A percentile compares a stretch with the other conserved stretches of the same genome.
phyloP scores from a whole-genome alignment of 1,139 yeast genomes.

The Hanseniaspora uvarum region DNA sequence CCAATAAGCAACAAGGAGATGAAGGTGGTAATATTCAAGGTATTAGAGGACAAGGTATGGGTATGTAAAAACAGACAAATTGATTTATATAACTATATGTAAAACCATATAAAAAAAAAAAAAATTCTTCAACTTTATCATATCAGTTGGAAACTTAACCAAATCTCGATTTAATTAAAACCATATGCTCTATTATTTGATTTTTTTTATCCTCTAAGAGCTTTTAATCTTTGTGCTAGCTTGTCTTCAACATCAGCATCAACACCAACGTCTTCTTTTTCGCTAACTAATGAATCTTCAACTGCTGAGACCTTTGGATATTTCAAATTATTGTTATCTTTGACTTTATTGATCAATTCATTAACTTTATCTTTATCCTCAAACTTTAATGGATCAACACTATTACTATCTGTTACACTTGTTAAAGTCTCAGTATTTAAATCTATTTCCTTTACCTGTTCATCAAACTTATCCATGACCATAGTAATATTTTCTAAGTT shows the following conservation, averaged over 20 bases:
- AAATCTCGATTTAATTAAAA: no score
- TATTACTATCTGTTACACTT: slow-evolving; percentile 75
- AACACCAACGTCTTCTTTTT: slow-evolving; percentile 25
- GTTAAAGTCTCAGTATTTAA: slow-evolving; percentile 91
- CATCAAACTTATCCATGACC: slow-evolving; percentile 95
- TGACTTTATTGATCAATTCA: slow-evolving; percentile 79
- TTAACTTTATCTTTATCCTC: slow-evolving; percentile 97
- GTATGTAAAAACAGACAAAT: slow-evolving; percentile 28
- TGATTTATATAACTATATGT: neutral
- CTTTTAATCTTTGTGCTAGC: slow-evolving; percentile 78
- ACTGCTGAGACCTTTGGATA: slow-evolving; percentile 29
- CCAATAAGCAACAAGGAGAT: slow-evolving; percentile 53
- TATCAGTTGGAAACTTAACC: neutral
- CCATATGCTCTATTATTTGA: neutral
- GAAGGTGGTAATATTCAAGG: slow-evolving; percentile 32
- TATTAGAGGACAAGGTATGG: slow-evolving; percentile 59
- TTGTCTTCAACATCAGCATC: slow-evolving; percentile 77
- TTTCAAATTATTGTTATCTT: slow-evolving; percentile 96
- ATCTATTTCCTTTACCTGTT: slow-evolving; percentile 91
- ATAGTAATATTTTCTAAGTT: slow-evolving; percentile 81
- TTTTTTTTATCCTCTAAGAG: slow-evolving; percentile 42
- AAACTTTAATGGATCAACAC: slow-evolving; percentile 50
- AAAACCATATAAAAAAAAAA: neutral
- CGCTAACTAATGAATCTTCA: slow-evolving; percentile 7
- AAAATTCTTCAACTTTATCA: neutral